Base-by-base conservation (phyloP, 108 stramenopile genomes). In the Fragilariopsis cylindrus region DNA sequence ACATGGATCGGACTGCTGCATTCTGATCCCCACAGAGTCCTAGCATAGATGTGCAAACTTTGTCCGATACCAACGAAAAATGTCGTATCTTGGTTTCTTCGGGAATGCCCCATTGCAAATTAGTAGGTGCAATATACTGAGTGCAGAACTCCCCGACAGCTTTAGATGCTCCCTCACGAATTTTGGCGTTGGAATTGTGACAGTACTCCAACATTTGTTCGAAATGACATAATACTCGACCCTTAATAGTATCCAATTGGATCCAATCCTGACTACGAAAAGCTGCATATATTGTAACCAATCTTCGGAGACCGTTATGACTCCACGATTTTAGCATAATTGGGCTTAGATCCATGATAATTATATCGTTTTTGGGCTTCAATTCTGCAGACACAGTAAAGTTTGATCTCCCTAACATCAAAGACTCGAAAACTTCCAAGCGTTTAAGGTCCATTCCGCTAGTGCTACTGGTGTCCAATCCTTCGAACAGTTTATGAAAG, bases 131-230 rank as follows among this genome's bases (percentile, higher is more conserved):
- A 48, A 56, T 75, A 48, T 79, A 86, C 21, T 69, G 55, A 46
- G 74, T 75, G 52, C 81, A 82, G 48, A 89, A 84, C 63, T 93
- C 85, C 44, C 88, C 92, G 45, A 89, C 52, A 8, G 88, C 87
- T 71, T 88, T 93, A 52, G 86, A 89, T 42, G 87, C 83, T 30
- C 67, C 72, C n/a, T 63, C 74, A 44, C 89, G 82, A 6, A 88
- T 76, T 45, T 74, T 84, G 4, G 81, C 83, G 53, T 62, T 80
- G n/a, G 55, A 73, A 13, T 86, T 79, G 3, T 60, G 46, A 44
- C 91, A 90, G 18, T 72, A 45, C 8, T n/a, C 21, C 42, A 87
- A 65, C 43, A 87, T 78, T 43, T 65, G 46, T 42, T 78, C 69
- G 1, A 89, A 21, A n/a, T 52, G 72, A 65, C 13, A 30, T n/a